Evolutionary conservation across 306 rosid species (phyloP), one percentile per base, ranked within the genome.

Genomic region (Malus fusca): DNA sequence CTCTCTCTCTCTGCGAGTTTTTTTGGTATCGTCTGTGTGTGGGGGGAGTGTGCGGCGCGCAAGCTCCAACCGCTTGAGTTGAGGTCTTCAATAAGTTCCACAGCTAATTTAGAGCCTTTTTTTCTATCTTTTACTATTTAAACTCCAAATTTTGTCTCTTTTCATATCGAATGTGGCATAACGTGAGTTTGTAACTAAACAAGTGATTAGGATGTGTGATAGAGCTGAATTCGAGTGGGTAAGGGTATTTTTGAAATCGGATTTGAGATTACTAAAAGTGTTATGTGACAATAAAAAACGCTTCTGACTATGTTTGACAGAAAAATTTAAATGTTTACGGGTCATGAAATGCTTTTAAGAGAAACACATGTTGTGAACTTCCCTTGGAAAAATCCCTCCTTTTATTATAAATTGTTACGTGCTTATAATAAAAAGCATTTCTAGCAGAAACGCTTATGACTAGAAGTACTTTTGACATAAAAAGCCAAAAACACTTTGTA

Each of bases 1-100:
- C 55, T 66, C 21, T 73, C 73, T 91, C 73, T 25, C 76, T 73
- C 21, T 5, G 37, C 26, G 25, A 2, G 30, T 19, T 21, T 21
- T 35, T 53, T 72, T 53, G 75, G 44, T 30, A 18, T 30, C 43
- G 68, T 31, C 44, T 30, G 68, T 31, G 31, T 4, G 14, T 48
- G 19, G 40, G 15, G 19, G 12, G 21, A 1, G 55, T 11, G 55
- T 17, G 67, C 37, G 37, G 66, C 25, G 35, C 8, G 11, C 17
- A 61, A 64, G 68, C 43, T 31, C 23, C 68, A 9, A 31, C 23
- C 3, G 4, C 26, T 33, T 31, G 31, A 30, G 31, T 30, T 0
- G 14, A 60, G 35, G 26, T 60, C 17, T 60, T 63, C 61, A n/a
- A 56, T n/a, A 19, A 63, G 67, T 13, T 18, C 42, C 13, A 42